These are phyloP conservation scores for Beauveria asiatica DNA, from an alignment of 2,329 filamentous ascomycete species.

Conservation along the genomic window DNA sequence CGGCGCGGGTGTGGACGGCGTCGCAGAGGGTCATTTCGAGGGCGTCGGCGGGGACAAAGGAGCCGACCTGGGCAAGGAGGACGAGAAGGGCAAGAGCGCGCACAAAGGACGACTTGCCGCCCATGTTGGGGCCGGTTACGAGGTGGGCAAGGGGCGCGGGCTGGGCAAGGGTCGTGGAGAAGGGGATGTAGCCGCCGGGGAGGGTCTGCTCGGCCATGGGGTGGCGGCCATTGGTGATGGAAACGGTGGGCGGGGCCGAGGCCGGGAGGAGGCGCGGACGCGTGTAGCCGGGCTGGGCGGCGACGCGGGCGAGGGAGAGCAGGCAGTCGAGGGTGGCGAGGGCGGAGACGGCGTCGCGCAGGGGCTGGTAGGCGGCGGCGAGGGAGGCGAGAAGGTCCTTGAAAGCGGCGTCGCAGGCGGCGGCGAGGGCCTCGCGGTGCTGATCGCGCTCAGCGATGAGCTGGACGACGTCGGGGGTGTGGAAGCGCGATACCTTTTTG, in stretches of 20 bases:
- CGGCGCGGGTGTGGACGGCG: constrained; percentile 91
- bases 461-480: constrained; percentile 81
- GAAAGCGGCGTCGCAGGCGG: constrained; percentile 84
- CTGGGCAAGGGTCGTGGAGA: constrained; percentile 66
- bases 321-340: constrained; percentile 86
- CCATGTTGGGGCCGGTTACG: constrained; percentile 97
- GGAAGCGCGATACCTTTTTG: constrained; percentile 85
- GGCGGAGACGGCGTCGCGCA: constrained; percentile 80
- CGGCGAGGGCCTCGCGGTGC: constrained; percentile 85
- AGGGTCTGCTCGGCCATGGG: constrained; percentile 93
- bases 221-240: constrained; percentile 63
- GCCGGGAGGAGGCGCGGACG: constrained; percentile 62
- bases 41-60: constrained; percentile 75
- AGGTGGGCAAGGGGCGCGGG: constrained; percentile 65
- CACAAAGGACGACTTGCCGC: constrained; percentile 96
- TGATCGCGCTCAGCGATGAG: constrained; percentile 84
- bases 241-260: constrained; percentile 57
- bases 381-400: constrained; percentile 62
- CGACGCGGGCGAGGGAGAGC: constrained; percentile 75
- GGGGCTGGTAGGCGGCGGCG: constrained; percentile 74
- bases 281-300: constrained; percentile 77
- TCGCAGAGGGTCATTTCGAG: constrained; percentile 76
- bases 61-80: constrained; percentile 91
- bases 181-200: constrained; percentile 82
- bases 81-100: constrained; percentile 83